These are phyloP conservation scores for Scalesia atractyloides DNA, from an alignment of 129 eudicot species.

Conservation along the genomic window DNA sequence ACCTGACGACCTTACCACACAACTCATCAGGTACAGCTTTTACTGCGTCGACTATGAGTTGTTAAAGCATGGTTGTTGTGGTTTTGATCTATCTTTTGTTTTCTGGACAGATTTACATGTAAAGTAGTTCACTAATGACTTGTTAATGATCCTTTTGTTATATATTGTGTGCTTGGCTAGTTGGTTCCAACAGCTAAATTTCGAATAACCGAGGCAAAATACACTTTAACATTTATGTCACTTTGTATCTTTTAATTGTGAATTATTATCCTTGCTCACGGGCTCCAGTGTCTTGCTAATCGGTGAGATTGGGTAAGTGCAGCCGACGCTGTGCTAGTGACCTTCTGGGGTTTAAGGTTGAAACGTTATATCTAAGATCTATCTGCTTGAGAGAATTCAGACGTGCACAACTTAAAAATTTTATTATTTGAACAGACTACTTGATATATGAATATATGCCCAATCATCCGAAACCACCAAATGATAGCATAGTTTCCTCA, in stretches of 20 bases:
- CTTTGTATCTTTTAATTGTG: not conserved
- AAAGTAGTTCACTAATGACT: slow-evolving; percentile 1
- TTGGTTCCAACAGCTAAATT: not conserved
- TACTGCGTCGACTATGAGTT: slow-evolving; percentile 4
- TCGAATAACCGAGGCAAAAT: slow-evolving; percentile 9
- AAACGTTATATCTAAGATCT: too few relatives aligned
- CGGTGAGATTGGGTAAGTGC: too few relatives aligned
- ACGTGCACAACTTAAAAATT: too few relatives aligned
- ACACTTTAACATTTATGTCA: not conserved
- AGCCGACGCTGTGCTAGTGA: too few relatives aligned
- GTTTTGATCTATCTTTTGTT: slow-evolving; percentile 10
- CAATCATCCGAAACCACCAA: too few relatives aligned
- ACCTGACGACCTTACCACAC: slow-evolving; percentile 7
- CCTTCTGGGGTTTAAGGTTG: too few relatives aligned
- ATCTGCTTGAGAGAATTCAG: too few relatives aligned
- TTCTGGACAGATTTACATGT: slow-evolving; percentile 13
- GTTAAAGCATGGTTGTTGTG: not conserved
- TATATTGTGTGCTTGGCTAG: not conserved
- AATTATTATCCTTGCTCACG: not conserved
- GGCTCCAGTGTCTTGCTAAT: too few relatives aligned
- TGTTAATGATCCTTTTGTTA: slow-evolving; percentile 14
- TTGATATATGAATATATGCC: too few relatives aligned
- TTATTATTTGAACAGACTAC: too few relatives aligned
- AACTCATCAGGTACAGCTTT: slow-evolving; percentile 3
- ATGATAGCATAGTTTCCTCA: too few relatives aligned